These are phyloP conservation scores for Trichothecium roseum DNA, from an alignment of 2,329 filamentous ascomycete genomes.

Conservation along the genomic window DNA sequence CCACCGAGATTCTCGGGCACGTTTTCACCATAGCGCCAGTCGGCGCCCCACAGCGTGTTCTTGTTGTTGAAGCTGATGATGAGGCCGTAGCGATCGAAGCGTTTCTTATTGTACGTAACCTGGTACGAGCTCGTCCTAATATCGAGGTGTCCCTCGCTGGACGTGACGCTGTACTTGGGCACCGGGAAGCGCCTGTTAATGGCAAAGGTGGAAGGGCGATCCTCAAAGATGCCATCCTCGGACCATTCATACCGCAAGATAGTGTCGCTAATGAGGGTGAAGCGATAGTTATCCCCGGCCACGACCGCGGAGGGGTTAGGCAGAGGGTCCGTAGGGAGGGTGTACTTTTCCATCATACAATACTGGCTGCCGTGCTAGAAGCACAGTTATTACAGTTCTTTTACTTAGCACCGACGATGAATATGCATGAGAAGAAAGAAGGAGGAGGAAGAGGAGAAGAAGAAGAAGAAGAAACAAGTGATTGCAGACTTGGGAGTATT, in stretches of 20 bases:
- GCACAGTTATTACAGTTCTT: no score
- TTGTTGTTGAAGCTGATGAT: constrained; percentile 28
- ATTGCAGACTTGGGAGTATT: no score
- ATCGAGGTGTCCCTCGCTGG: constrained; percentile 35
- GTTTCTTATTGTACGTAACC: constrained; percentile 46
- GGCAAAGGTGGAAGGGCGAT: constrained; percentile 52
- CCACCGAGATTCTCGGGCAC: constrained; percentile 28
- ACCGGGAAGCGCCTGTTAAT: constrained; percentile 36
- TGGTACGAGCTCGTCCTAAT: constrained; percentile 46
- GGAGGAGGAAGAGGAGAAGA: no score
- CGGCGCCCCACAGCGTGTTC: constrained; percentile 24
- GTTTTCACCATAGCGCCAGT: constrained; percentile 42
- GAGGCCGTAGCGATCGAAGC: constrained; percentile 41
- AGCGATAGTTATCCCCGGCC: constrained; percentile 35
- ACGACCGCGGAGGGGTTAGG: constrained; percentile 1
- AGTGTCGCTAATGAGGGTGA: constrained; percentile 45
- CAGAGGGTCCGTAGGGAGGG: constrained; percentile 3
- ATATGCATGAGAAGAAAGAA: no score
- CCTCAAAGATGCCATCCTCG: constrained; percentile 47
- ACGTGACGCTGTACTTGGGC: constrained; percentile 35
- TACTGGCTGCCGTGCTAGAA: no score
- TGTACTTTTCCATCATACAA: constrained; percentile 5
- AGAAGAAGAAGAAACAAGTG: no score
- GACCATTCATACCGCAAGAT: constrained; percentile 54
- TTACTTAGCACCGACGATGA: no score